phyloP scores from a whole-genome alignment of 2,329 filamentous ascomycete genomes.

The Aspergillus fischeri region DNA sequence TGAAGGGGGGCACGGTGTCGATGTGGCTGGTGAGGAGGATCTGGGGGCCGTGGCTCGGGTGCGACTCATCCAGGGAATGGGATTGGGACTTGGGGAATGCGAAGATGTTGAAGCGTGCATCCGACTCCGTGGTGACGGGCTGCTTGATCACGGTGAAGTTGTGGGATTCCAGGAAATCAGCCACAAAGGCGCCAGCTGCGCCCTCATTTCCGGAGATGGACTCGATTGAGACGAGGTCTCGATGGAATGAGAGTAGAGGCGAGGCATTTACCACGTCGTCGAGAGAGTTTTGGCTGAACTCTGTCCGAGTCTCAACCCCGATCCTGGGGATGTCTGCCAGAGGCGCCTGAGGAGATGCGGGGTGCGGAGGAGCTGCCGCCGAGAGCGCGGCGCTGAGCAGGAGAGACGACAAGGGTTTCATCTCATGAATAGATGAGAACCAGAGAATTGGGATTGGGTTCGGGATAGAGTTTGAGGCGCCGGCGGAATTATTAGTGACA shows the following conservation, averaged over 20 bases:
- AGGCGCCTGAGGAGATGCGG: slow-evolving; percentile 20
- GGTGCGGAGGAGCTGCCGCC: slow-evolving; percentile 26
- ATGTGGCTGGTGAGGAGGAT: slow-evolving; percentile 67
- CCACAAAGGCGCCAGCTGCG: slow-evolving; percentile 64
- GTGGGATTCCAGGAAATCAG: slow-evolving; percentile 58
- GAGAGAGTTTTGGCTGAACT: slow-evolving; percentile 14
- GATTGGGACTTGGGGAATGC: slow-evolving; percentile 48
- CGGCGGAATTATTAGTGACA: background rate
- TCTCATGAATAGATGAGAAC: background rate
- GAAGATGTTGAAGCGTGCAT: slow-evolving; percentile 67
- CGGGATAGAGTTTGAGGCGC: background rate
- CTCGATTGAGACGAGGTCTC: slow-evolving; percentile 66
- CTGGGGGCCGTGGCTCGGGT: slow-evolving; percentile 18
- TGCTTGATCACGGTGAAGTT: slow-evolving; percentile 63
- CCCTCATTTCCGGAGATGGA: slow-evolving; percentile 69
- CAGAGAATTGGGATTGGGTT: background rate
- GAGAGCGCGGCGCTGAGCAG: slow-evolving; percentile 13
- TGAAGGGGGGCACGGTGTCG: slow-evolving; percentile 59
- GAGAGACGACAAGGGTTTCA: slow-evolving; percentile 13
- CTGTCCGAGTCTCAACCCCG: slow-evolving; percentile 8
- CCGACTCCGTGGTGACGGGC: slow-evolving; percentile 16
- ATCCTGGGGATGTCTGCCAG: background rate
- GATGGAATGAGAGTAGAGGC: slow-evolving; percentile 67
- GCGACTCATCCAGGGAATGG: background rate
- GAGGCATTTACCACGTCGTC: slow-evolving; percentile 39